Evolutionary conservation across 305 asterid genomes (phyloP), one percentile per base, ranked within the genome.

Genomic region (Fraxinus ornus): DNA sequence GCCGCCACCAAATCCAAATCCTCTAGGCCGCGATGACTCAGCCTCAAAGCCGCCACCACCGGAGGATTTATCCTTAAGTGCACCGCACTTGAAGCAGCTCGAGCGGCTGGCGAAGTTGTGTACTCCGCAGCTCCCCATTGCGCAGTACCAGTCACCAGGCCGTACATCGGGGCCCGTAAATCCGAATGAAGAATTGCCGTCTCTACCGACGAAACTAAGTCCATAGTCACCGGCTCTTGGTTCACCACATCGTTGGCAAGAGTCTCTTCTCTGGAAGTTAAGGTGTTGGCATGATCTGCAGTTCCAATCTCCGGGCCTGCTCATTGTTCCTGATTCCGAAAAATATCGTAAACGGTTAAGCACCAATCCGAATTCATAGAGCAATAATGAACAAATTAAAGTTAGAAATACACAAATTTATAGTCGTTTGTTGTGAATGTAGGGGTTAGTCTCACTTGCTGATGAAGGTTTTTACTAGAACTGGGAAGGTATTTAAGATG

Each of bases 141-240:
- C 30, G 90, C 99, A 94, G 87, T 94, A 93, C 99, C 98, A 94
- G 86, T 95, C 99, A 0, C 99, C 99, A 77, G 99, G 99, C 87
- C 99, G 90, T 1, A 95, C 99, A 52, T 95, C 97, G 3, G 97
- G 97, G 21, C 99, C 99, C 9, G 98, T 87, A 37, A 88, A 88
- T 1, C 90, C 92, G 41, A 84, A 87, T 3, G 92, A 37, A 4
- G 89, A 81, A 55, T 79, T 79, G 24, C 91, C 84, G 4, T 87
- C 81, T 64, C 94, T 84, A 6, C 93, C 95, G 0, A 88, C 90
- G 70, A 86, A 85, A 37, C 87, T 30, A 0, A 90, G 91, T 0
- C 73, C 89, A 12, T 88, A 26, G 3, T 83, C 94, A 0, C 93
- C 97, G 4, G 93, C 15, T 41, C 15, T 41, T 41, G 49, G 49